These are phyloP conservation scores for Panicum virgatum DNA, from an alignment of 202 grass and related monocot species.

Conservation along the genomic window DNA sequence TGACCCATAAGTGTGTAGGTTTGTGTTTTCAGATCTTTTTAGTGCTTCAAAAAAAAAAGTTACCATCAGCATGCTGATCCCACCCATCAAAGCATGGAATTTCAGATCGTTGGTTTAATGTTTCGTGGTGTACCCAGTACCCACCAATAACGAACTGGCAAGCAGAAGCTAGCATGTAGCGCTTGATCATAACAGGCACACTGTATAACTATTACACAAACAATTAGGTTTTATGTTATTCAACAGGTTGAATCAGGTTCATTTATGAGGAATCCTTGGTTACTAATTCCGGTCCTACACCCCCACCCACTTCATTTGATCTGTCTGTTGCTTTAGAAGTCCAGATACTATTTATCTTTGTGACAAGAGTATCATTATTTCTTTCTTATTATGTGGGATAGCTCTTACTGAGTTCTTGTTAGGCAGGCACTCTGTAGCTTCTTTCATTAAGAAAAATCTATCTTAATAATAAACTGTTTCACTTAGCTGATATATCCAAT, in stretches of 20 bases:
- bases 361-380: neutral
- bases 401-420: neutral
- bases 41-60: neutral
- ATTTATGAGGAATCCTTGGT: neutral
- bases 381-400: neutral
- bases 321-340: neutral
- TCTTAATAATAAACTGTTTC: neutral
- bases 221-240: neutral
- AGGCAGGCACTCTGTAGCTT: neutral
- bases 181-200: neutral
- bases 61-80: neutral
- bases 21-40: neutral
- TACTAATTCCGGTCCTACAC: neutral
- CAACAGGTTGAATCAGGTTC: neutral
- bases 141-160: neutral
- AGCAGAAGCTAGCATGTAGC: neutral
- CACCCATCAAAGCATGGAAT: neutral
- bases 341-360: neutral
- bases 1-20: neutral
- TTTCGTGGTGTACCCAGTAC: no score
- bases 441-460: constrained; percentile 13
- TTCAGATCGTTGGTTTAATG: neutral
- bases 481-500: neutral
- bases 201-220: neutral
- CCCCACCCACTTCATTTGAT: neutral